Evolutionary conservation across 768 basidiomycete species (phyloP).

Genomic region (Kwoniella heveanensis): DNA sequence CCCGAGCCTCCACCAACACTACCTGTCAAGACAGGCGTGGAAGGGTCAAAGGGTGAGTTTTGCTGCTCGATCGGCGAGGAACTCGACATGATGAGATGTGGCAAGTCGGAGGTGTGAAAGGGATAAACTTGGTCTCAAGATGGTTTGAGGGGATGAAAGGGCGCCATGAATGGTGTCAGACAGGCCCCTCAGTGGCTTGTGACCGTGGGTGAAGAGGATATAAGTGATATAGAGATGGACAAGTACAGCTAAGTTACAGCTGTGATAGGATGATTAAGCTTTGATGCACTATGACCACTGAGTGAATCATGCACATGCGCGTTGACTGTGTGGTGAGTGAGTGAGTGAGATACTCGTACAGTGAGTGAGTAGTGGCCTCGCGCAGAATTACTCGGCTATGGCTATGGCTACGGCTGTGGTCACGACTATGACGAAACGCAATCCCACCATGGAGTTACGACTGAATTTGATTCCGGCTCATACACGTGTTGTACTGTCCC

Average conservation of each 20-base stretch:
- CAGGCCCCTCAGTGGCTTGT: neutral
- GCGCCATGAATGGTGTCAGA: neutral
- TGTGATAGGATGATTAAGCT: neutral
- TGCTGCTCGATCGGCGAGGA: neutral
- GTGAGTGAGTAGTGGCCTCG: neutral
- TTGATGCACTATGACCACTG: neutral
- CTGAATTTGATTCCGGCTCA: neutral
- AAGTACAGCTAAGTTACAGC: too few species aligned
- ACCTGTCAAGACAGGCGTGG: neutral
- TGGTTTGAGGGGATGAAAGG: too few species aligned
- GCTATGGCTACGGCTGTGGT: too few species aligned
- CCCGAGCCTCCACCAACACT: slow-evolving; percentile 8
- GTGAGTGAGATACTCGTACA: too few species aligned
- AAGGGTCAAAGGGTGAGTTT: neutral
- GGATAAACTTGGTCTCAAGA: too few species aligned
- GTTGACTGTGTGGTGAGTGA: neutral
- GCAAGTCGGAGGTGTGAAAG: too few species aligned
- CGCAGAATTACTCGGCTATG: neutral
- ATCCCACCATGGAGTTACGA: neutral
- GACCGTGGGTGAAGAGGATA: neutral
- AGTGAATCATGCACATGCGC: neutral
- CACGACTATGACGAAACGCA: neutral
- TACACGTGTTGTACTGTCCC: slow-evolving; percentile 11
- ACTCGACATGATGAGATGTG: neutral
- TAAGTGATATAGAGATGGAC: neutral